Conservation (phyloP, 2,329 filamentous ascomycete species). For the Didymella keratinophila region DNA sequence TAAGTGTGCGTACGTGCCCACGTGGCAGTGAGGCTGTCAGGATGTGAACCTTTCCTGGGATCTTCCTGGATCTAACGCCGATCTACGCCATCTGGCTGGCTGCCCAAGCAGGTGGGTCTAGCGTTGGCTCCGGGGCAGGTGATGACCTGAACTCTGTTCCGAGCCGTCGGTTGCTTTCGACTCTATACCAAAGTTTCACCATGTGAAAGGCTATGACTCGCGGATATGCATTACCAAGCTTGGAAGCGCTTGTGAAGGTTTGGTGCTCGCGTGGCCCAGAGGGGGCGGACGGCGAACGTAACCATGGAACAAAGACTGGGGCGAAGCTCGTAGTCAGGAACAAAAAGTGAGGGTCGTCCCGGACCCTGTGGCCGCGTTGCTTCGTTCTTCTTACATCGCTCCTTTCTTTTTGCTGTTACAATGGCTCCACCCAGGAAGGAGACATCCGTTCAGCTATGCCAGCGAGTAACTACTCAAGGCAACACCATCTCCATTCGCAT, state of each 20-base stretch:
- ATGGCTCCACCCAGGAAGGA: slow-evolving; percentile 51
- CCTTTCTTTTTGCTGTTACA: slow-evolving; percentile 7
- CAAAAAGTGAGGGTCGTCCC: slow-evolving; percentile 28
- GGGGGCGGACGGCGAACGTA: slow-evolving; percentile 26
- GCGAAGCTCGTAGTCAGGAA: slow-evolving; percentile 24
- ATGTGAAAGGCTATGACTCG: slow-evolving; percentile 17
- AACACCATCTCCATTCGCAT: slow-evolving; percentile 61
- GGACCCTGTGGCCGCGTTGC: slow-evolving; percentile 17
- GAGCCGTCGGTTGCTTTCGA: slow-evolving; percentile 19
- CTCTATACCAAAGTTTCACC: slow-evolving; percentile 19
- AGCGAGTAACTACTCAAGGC: slow-evolving; percentile 63
- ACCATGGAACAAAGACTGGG: slow-evolving; percentile 24
- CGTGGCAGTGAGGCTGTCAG: slow-evolving; percentile 19
- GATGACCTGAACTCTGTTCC: slow-evolving; percentile 30
- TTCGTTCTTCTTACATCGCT: slow-evolving; percentile 3
- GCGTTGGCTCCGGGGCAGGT: slow-evolving; percentile 30
- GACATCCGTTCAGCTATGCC: slow-evolving; percentile 61
- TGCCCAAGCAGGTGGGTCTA: slow-evolving; percentile 18
- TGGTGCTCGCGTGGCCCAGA: slow-evolving; percentile 29
- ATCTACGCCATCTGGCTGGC: slow-evolving; percentile 20
- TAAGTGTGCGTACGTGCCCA: slow-evolving; percentile 13
- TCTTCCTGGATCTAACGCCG: slow-evolving; percentile 21
- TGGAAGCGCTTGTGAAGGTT: slow-evolving; percentile 8
- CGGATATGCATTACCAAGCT: slow-evolving; percentile 6
- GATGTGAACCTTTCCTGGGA: slow-evolving; percentile 14